These are phyloP conservation scores for Roridomyces roridus DNA, from an alignment of 768 basidiomycete species.

Conservation along the genomic window DNA sequence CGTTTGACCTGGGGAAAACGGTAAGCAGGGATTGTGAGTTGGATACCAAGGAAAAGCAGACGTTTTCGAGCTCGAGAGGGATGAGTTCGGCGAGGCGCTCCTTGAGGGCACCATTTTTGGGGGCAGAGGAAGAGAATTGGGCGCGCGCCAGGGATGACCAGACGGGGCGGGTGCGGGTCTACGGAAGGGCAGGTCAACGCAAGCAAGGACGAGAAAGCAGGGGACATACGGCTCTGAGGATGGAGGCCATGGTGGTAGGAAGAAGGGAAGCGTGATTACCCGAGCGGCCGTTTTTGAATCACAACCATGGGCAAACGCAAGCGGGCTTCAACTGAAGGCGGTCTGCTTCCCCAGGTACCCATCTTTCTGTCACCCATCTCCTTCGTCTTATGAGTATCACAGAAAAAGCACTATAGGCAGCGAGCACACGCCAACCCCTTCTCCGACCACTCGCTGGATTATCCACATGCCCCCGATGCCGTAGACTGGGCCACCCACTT, in stretches of 20 bases:
- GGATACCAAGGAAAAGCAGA: constrained; percentile 33
- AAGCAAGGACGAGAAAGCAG: background rate
- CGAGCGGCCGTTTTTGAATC: no score
- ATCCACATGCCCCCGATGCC: constrained; percentile 75
- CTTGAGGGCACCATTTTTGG: constrained; percentile 82
- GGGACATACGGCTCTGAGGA: constrained; percentile 46
- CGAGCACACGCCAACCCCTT: constrained; percentile 88
- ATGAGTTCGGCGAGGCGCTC: constrained; percentile 94
- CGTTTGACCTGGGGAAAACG: constrained; percentile 68
- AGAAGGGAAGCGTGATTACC: background rate
- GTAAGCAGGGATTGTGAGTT: constrained; percentile 12
- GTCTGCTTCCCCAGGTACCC: no score
- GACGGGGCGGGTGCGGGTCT: constrained; percentile 59
- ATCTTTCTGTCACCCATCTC: no score
- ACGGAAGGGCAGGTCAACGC: constrained; percentile 19
- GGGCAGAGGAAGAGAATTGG: constrained; percentile 68
- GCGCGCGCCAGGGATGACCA: constrained; percentile 52
- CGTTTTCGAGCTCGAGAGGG: constrained; percentile 82
- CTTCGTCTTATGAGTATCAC: background rate
- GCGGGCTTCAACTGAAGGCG: no score
- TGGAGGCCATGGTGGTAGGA: constrained; percentile 51
- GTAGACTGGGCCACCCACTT: constrained; percentile 89
- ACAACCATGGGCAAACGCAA: no score
- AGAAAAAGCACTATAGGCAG: constrained; percentile 88
- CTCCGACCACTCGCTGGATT: constrained; percentile 87